phyloP scores from a whole-genome alignment of 257 asterid species.

The Nemophila menziesii region DNA sequence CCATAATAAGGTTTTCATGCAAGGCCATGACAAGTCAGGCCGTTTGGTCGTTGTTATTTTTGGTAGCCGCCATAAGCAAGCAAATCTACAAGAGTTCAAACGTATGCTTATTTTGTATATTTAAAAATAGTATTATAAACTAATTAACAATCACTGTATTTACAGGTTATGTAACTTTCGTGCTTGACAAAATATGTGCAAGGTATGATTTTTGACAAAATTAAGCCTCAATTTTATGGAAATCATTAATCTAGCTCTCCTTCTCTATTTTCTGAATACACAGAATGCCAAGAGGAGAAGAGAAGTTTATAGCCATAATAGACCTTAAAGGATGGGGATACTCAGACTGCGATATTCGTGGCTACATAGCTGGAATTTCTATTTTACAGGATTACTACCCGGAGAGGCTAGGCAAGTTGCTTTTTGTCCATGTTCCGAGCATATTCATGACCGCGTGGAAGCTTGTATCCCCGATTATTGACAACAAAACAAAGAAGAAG shows the following conservation, averaged over 20 bases:
- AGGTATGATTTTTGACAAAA: slow-evolving; percentile 40
- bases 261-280: too few species aligned
- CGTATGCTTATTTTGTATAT: slow-evolving; percentile 27
- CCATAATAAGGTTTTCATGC: slow-evolving; percentile 68
- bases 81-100: slow-evolving; percentile 57
- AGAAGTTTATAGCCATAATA: slow-evolving; percentile 68
- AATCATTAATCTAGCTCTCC: too few species aligned
- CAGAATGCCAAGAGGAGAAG: slow-evolving; percentile 71
- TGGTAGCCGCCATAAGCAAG: slow-evolving; percentile 62
- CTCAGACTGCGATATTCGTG: slow-evolving; percentile 55
- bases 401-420: slow-evolving; percentile 76
- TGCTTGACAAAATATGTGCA: slow-evolving; percentile 66
- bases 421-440: slow-evolving; percentile 61
- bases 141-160: neutral
- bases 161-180: slow-evolving; percentile 65
- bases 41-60: slow-evolving; percentile 54
- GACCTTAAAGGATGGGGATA: slow-evolving; percentile 81
- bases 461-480: slow-evolving; percentile 71
- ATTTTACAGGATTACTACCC: slow-evolving; percentile 91
- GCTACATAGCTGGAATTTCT: slow-evolving; percentile 62
- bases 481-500: slow-evolving; percentile 77
- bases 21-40: slow-evolving; percentile 68
- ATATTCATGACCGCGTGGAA: slow-evolving; percentile 88
- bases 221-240: too few species aligned
- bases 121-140: neutral